These are phyloP conservation scores for Diaporthe sp. DNA, from an alignment of 2,329 filamentous ascomycete genomes.

Conservation along the genomic window DNA sequence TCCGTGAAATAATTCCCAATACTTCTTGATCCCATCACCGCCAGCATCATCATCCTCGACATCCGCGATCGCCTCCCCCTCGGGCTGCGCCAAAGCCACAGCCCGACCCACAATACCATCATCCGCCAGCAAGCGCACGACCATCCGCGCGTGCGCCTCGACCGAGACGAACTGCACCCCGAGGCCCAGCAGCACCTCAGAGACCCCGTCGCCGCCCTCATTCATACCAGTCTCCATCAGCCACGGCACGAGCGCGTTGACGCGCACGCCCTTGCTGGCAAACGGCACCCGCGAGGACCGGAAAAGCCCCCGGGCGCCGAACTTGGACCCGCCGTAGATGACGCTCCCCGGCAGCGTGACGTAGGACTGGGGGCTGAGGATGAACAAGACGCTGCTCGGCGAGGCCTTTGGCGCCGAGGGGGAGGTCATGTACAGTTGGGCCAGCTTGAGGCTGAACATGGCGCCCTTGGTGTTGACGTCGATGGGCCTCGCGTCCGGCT, in stretches of 20 bases:
- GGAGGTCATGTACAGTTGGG: conserved; percentile 22
- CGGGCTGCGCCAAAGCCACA: not conserved
- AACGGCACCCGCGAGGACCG: conserved; percentile 1
- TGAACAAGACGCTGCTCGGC: conserved; percentile 13
- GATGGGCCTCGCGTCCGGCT: conserved; percentile 23
- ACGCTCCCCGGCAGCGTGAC: conserved; percentile 14
- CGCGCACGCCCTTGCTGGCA: conserved; percentile 14
- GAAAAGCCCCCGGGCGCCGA: conserved; percentile 8
- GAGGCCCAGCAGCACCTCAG: not conserved
- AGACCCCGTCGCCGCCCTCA: not conserved
- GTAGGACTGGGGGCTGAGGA: conserved; percentile 11
- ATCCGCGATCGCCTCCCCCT: not conserved
- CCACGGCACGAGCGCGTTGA: conserved; percentile 27
- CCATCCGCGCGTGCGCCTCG: not conserved
- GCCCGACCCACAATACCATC: not conserved
- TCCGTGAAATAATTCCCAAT: not conserved
- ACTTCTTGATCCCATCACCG: not conserved
- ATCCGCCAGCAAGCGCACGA: not conserved
- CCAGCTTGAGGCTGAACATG: conserved; percentile 32
- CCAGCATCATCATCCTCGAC: conserved; percentile 6
- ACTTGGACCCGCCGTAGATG: conserved; percentile 26
- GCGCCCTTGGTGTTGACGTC: conserved; percentile 30
- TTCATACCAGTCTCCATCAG: conserved; percentile 26
- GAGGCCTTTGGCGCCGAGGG: not conserved
- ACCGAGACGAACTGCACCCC: not conserved